Evolutionary conservation across 108 stramenopile genomes (phyloP).

Genomic region (Poteriospumella lacustris): DNA sequence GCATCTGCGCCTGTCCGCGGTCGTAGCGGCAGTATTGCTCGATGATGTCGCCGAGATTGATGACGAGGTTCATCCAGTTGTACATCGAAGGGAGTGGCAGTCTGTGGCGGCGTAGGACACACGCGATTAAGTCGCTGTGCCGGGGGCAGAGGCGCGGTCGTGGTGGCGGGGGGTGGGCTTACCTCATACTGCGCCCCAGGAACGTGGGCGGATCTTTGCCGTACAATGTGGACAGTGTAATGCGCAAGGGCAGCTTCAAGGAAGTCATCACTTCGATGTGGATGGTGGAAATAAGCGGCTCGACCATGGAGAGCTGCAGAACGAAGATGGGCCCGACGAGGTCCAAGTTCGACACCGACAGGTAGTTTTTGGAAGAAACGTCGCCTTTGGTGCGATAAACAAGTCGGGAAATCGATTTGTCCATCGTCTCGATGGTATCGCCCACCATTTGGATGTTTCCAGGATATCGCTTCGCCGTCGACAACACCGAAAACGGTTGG

Average conservation of each 20-base stretch:
- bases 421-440: conserved; percentile 12
- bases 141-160: no score
- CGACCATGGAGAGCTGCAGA: conserved; percentile 1
- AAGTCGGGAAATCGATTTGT: background rate
- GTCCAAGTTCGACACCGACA: background rate
- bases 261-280: conserved; percentile 14
- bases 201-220: background rate
- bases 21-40: no score
- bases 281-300: background rate
- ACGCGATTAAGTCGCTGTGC: no score
- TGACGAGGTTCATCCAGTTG: no score
- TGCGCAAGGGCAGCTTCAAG: background rate
- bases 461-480: background rate
- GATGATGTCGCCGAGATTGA: no score
- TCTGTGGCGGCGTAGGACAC: no score
- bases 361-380: conserved; percentile 28
- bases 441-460: background rate
- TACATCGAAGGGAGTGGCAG: no score
- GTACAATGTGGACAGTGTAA: conserved; percentile 24
- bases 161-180: no score
- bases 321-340: background rate
- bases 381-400: conserved; percentile 16
- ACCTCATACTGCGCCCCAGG: conserved; percentile 10
- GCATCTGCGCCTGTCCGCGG: no score
- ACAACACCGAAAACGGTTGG: background rate